Evolutionary conservation across 768 basidiomycete species (phyloP).

Genomic region (Lactarius indigo): DNA sequence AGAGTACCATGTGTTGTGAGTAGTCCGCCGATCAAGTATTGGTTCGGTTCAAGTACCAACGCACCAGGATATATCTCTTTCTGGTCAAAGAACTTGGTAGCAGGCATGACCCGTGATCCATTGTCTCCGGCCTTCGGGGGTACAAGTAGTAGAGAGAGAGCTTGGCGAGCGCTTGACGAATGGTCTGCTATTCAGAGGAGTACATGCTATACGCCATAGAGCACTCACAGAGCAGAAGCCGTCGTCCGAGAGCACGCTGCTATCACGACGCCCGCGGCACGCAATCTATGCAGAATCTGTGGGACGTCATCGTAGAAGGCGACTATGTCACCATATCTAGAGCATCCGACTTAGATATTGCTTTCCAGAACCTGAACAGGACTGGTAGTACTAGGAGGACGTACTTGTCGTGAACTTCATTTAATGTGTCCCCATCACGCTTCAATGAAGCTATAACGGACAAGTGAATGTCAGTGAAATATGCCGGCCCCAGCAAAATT

Average conservation of each 20-base stretch:
- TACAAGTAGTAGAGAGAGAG: slow-evolving; percentile 60
- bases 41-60: slow-evolving; percentile 10
- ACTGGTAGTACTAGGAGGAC: slow-evolving; percentile 7
- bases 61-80: slow-evolving; percentile 71
- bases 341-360: not conserved
- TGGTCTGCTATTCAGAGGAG: not conserved
- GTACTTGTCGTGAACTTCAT: slow-evolving; percentile 51
- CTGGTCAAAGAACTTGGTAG: slow-evolving; percentile 63
- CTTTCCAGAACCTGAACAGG: no score
- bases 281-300: slow-evolving; percentile 59
- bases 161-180: slow-evolving; percentile 61
- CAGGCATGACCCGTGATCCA: slow-evolving; percentile 38
- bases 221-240: slow-evolving; percentile 62
- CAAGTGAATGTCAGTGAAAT: not conserved
- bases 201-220: not conserved
- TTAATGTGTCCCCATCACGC: slow-evolving; percentile 42
- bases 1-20: not conserved
- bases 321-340: slow-evolving; percentile 52
- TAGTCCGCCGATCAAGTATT: not conserved
- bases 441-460: slow-evolving; percentile 48
- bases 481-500: not conserved
- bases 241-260: slow-evolving; percentile 74
- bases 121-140: slow-evolving; percentile 38
- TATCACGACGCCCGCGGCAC: slow-evolving; percentile 46
- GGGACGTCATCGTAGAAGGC: slow-evolving; percentile 78